phyloP scores from a whole-genome alignment of 441 rosid species.

The Populus trichocarpa region DNA sequence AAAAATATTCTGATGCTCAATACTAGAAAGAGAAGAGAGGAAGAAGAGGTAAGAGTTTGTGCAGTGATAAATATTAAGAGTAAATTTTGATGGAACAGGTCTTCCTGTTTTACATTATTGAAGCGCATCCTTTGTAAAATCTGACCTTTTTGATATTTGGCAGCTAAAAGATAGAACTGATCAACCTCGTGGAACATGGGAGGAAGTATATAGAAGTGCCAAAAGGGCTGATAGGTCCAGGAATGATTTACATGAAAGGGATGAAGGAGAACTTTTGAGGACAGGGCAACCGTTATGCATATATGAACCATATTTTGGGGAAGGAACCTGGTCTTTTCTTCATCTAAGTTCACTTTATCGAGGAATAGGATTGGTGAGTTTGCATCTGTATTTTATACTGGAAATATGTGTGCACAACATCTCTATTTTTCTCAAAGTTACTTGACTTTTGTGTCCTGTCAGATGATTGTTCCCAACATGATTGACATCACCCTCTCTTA shows the following conservation, averaged over 20 bases:
- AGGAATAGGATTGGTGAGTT: conserved; percentile 86
- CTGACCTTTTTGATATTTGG: conserved; percentile 27
- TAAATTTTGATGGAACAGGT: neutral
- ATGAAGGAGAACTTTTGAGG: conserved; percentile 88
- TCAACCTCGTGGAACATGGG: conserved; percentile 90
- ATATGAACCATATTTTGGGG: conserved; percentile 91
- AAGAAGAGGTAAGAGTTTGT: conserved; percentile 64
- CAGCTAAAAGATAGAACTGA: conserved; percentile 78
- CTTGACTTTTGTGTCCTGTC: neutral
- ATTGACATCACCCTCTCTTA: neutral
- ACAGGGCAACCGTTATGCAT: conserved; percentile 87
- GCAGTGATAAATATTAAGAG: conserved; percentile 6
- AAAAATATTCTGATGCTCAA: conserved; percentile 36
- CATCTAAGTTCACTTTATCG: conserved; percentile 76
- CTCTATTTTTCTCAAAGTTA: neutral
- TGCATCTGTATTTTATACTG: conserved; percentile 1
- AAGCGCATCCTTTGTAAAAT: conserved; percentile 6
- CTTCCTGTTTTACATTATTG: conserved; percentile 1
- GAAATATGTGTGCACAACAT: neutral
- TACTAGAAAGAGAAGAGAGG: conserved; percentile 71
- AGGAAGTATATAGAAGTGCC: conserved; percentile 79
- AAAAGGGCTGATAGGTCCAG: conserved; percentile 74
- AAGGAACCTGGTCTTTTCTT: conserved; percentile 96
- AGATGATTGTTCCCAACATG: neutral
- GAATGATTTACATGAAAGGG: conserved; percentile 89